Conservation (phyloP, 495 filamentous ascomycete species). For the Geopyxis carbonaria region DNA sequence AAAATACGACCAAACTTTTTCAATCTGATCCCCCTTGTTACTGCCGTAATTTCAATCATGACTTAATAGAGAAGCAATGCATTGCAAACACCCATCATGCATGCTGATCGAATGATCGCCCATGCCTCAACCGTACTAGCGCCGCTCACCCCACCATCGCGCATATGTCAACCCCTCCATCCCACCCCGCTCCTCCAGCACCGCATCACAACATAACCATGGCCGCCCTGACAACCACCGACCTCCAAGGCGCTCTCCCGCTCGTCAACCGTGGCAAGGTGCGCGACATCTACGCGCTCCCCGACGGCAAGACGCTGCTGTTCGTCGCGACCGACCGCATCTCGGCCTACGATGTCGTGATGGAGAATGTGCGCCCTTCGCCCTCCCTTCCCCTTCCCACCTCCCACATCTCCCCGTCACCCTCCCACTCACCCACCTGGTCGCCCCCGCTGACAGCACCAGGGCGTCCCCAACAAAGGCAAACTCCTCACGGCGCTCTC, state of each 20-base stretch:
- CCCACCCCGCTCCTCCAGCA: too few relatives aligned
- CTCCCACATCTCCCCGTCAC: neutral
- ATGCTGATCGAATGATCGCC: too few relatives aligned
- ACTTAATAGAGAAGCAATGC: too few relatives aligned
- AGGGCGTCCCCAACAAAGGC: constrained; percentile 76
- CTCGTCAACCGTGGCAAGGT: constrained; percentile 58
- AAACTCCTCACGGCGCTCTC: constrained; percentile 68
- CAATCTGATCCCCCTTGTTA: too few relatives aligned
- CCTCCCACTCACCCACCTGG: constrained; percentile 5
- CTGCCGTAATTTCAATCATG: too few relatives aligned
- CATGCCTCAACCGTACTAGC: too few relatives aligned
- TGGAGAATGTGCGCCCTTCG: constrained; percentile 48
- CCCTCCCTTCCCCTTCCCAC: neutral
- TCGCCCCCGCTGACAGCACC: neutral
- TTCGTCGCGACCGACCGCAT: constrained; percentile 87
- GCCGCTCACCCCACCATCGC: too few relatives aligned
- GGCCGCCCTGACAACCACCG: constrained; percentile 33
- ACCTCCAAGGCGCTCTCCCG: constrained; percentile 37
- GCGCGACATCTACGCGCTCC: constrained; percentile 61
- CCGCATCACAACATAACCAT: too few relatives aligned
- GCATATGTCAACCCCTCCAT: too few relatives aligned
- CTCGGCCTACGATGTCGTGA: constrained; percentile 85
- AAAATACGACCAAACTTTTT: too few relatives aligned
- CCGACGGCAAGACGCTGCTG: constrained; percentile 51
- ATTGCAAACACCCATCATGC: too few relatives aligned